phyloP scores from a whole-genome alignment of 225 moss, liverwort and hornwort species.

The Sphagnum tenellum region DNA sequence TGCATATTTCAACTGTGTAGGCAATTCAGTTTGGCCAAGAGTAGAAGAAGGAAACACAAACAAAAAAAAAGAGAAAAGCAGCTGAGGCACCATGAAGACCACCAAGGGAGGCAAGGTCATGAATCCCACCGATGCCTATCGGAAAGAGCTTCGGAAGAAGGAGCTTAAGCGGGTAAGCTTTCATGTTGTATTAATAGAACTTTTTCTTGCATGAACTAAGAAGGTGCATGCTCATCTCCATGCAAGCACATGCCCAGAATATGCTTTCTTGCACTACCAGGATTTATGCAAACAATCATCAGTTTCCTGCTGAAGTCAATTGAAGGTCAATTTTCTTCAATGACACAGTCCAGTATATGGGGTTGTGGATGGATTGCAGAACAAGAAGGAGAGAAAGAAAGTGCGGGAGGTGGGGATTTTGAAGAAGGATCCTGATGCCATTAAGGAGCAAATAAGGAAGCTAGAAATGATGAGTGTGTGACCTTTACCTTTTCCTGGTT shows the following conservation, averaged over 20 bases:
- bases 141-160: constrained; percentile 99
- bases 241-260: too few species aligned
- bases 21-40: too few species aligned
- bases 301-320: too few species aligned
- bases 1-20: too few species aligned
- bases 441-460: constrained; percentile 99
- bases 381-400: constrained; percentile 96
- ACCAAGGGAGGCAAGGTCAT: constrained; percentile 99
- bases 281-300: too few species aligned
- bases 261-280: too few species aligned
- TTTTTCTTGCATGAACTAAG: too few species aligned
- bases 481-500: constrained; percentile 10
- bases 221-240: too few species aligned
- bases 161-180: constrained; percentile 92
- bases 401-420: constrained; percentile 99
- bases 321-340: too few species aligned
- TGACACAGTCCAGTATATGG: too few species aligned
- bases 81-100: constrained; percentile 68
- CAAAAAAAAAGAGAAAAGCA: not conserved
- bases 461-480: constrained; percentile 99
- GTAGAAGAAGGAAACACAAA: not conserved
- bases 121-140: constrained; percentile 99
- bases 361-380: constrained; percentile 28
- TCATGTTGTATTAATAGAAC: not conserved
- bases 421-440: constrained; percentile 98